These are phyloP conservation scores for Raphanus hybrid DNA, from an alignment of 441 rosid genomes.

Conservation along the genomic window DNA sequence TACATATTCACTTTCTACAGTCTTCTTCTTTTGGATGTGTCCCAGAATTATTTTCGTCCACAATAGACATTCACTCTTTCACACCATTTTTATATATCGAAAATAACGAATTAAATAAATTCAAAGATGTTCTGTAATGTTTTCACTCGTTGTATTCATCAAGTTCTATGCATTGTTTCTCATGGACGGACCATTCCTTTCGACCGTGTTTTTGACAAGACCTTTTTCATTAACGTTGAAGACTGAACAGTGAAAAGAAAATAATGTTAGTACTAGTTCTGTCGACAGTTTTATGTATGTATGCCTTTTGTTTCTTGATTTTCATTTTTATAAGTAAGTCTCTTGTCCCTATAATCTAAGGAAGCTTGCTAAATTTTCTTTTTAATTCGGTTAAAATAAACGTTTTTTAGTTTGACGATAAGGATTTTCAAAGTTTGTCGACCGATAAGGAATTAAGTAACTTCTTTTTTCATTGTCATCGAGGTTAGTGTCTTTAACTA, in stretches of 20 bases:
- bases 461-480: neutral
- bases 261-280: constrained; percentile 5
- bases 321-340: neutral
- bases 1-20: constrained; percentile 36
- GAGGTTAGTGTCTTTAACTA: neutral
- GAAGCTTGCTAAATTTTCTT: neutral
- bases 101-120: neutral
- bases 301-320: neutral
- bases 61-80: constrained; percentile 30
- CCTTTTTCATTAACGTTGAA: constrained; percentile 1
- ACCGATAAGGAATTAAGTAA: neutral
- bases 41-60: constrained; percentile 38
- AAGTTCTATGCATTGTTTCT: constrained; percentile 14
- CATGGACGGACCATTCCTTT: constrained; percentile 17
- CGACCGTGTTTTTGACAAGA: constrained; percentile 20
- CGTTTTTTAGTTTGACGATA: neutral
- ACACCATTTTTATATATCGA: constrained; percentile 13
- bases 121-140: neutral
- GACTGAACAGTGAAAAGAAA: neutral
- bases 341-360: neutral
- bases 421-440: neutral
- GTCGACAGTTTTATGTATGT: neutral
- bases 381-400: neutral
- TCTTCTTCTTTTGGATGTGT: constrained; percentile 40
- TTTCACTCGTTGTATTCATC: constrained; percentile 6